Conservation (phyloP, 371 early-diverging fungal species). For the Mucor sp. region DNA sequence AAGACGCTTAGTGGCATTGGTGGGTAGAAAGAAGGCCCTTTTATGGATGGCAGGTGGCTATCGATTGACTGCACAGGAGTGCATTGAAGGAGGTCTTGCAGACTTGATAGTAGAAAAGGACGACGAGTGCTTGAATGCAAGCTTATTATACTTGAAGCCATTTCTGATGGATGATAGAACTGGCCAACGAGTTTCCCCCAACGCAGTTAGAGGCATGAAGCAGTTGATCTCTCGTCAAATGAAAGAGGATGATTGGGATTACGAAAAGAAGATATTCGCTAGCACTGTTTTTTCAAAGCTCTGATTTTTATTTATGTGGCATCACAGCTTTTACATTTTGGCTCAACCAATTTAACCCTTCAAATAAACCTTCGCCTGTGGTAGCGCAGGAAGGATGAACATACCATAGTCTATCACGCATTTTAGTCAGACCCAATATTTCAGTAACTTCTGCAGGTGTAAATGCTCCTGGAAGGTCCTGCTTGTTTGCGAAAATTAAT, state of each 20-base stretch:
- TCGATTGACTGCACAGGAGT: constrained; percentile 37
- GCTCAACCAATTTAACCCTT: constrained; percentile 89
- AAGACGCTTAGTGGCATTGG: constrained; percentile 48
- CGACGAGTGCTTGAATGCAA: constrained; percentile 26
- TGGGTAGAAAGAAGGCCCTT: constrained; percentile 60
- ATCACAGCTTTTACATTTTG: constrained; percentile 71
- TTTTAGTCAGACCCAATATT: constrained; percentile 71
- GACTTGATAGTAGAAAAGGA: constrained; percentile 31
- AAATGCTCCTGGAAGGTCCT: constrained; percentile 83
- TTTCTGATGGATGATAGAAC: constrained; percentile 19
- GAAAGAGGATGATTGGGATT: constrained; percentile 23
- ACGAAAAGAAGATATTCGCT: constrained; percentile 39
- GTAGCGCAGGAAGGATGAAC: constrained; percentile 87
- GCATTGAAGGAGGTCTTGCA: constrained; percentile 41
- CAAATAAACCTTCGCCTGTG: constrained; percentile 86
- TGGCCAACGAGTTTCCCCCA: constrained; percentile 28
- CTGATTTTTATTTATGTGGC: constrained; percentile 1
- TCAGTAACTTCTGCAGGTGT: constrained; percentile 83
- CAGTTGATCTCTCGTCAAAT: constrained; percentile 31
- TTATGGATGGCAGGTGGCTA: constrained; percentile 50
- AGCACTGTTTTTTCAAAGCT: constrained; percentile 12
- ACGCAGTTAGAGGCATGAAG: constrained; percentile 55
- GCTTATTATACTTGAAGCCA: constrained; percentile 24
- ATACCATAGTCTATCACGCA: constrained; percentile 83
- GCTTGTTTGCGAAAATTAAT: constrained; percentile 88